Evolutionary conservation across 768 basidiomycete genomes (phyloP), one percentile per base, ranked within the genome.

Genomic region (Russula abietina): DNA sequence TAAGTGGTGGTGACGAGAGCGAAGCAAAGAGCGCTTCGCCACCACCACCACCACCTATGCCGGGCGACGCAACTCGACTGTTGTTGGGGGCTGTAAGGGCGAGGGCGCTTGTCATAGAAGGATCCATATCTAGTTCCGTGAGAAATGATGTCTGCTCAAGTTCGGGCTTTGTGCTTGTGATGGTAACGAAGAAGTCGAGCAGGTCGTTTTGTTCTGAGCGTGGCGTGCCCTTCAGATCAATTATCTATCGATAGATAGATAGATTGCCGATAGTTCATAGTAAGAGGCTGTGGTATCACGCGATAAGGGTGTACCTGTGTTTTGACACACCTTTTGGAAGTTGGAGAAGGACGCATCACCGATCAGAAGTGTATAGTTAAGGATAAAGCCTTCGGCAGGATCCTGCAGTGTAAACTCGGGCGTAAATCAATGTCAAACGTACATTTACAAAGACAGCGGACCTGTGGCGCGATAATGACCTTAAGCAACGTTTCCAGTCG

Each of bases 291-390:
- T 30, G 50, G 36, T 46, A 22, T 57, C 26, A 55, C 33, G 52
- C 50, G 41, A 43, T 43, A 38, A 41, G 3, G 32, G 2, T 51
- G 43, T 28, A 52, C 28, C 33, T 12, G 24, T 12, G 22, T 57
- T 19, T 33, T 16, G 12, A 50, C n/a, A 36, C 74, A 89, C 93
- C 85, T 99, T 99, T 78, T 98, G 97, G 78, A 99, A 99, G 75
- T 98, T 98, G 33, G 88, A 89, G 74, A 95, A 95, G 2, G 94
- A 95, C 6, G 89, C 87, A 74, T 98, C 96, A 26, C 92, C 92
- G 65, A 99, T 91, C 60, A 98, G 81, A 28, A 98, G 80, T 9
- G 92, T 94, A 71, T 98, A 99, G 70, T 98, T 98, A 59, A 94
- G 80, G 64, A 98, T 91, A 71, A 99, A 98, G 2, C 89, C 92